Conservation (phyloP, 805 yeast species). For the Wickerhamomyces bovis region DNA sequence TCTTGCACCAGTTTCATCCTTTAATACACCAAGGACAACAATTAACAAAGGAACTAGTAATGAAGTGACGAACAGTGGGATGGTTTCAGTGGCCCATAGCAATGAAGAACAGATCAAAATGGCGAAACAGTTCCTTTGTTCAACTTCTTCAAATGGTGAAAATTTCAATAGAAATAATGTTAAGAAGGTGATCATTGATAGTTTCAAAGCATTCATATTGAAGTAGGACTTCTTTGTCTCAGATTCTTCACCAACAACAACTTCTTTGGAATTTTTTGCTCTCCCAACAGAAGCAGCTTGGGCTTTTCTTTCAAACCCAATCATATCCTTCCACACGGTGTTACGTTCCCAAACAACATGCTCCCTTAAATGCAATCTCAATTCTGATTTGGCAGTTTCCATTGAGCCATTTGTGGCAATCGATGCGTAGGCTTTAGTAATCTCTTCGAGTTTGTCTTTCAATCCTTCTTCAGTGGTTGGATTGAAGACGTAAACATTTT, state of each 20-base stretch:
- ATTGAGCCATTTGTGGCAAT: conserved; percentile 36
- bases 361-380: conserved; percentile 64
- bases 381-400: conserved; percentile 40
- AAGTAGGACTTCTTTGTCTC: conserved; percentile 18
- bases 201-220: conserved; percentile 35
- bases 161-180: conserved; percentile 40
- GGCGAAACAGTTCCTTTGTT: conserved; percentile 78
- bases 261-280: conserved; percentile 19
- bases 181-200: conserved; percentile 40
- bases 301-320: conserved; percentile 80
- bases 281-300: conserved; percentile 58
- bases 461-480: conserved; percentile 41
- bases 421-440: conserved; percentile 50
- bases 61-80: conserved; percentile 89
- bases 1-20: conserved; percentile 44
- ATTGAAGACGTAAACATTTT: conserved; percentile 49
- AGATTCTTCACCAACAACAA: conserved; percentile 24
- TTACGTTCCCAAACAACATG: conserved; percentile 97
- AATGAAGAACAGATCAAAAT: conserved; percentile 74
- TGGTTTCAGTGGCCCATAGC: conserved; percentile 92
- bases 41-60: conserved; percentile 75
- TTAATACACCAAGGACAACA: conserved; percentile 64
- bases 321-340: conserved; percentile 96
- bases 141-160: conserved; percentile 51
- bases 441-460: conserved; percentile 46